Evolutionary conservation across 179 eudicot genomes (phyloP).

Genomic region (Carnegiea gigantea): DNA sequence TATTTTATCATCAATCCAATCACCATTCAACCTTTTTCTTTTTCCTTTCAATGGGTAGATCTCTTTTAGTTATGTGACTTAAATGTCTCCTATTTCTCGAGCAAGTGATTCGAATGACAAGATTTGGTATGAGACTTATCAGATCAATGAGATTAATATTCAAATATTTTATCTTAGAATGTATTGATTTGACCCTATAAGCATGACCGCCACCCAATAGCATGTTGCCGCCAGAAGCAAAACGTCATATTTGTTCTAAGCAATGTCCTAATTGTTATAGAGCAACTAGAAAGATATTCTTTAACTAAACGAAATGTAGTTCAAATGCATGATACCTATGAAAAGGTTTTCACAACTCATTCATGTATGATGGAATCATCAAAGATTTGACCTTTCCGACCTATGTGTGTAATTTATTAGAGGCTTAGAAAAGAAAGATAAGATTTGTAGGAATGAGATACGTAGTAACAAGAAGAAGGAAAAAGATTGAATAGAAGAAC

Average conservation of each 20-base stretch:
- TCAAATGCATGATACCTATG: slow-evolving; percentile 15
- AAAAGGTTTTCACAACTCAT: slow-evolving; percentile 14
- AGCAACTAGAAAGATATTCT: slow-evolving; percentile 21
- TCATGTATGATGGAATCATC: slow-evolving; percentile 6
- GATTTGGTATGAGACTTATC: too few species aligned
- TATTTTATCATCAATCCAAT: too few species aligned
- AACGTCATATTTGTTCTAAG: background rate
- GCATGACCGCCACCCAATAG: slow-evolving; percentile 2
- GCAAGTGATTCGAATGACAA: too few species aligned
- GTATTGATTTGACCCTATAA: slow-evolving; percentile 9
- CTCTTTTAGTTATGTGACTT: too few species aligned
- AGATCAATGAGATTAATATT: too few species aligned
- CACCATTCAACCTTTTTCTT: too few species aligned
- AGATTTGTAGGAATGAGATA: background rate
- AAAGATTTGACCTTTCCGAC: background rate
- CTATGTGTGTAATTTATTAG: background rate
- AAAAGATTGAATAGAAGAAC: too few species aligned
- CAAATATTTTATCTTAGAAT: background rate
- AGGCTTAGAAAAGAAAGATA: background rate
- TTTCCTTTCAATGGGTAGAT: too few species aligned
- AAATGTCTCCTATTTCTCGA: too few species aligned
- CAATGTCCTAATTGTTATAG: slow-evolving; percentile 10
- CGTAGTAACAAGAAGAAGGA: too few species aligned
- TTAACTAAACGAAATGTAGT: slow-evolving; percentile 18
- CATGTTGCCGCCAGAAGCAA: slow-evolving; percentile 1